Evolutionary conservation across 805 yeast species (phyloP).

Genomic region (Lachancea kluyveri): DNA sequence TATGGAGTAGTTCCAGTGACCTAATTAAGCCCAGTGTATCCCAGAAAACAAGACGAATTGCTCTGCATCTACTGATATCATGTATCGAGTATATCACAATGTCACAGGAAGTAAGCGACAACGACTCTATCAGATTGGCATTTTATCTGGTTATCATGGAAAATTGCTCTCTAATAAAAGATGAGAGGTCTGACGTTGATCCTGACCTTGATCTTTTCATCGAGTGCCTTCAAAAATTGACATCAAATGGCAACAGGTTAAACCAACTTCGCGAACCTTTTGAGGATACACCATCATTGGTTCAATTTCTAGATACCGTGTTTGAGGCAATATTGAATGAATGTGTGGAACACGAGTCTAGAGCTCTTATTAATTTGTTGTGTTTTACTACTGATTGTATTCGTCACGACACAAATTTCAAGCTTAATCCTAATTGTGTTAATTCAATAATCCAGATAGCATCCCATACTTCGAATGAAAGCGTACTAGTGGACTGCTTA

Average conservation of each 20-base stretch:
- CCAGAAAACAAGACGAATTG: slow-evolving; percentile 38
- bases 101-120: too few species aligned
- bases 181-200: slow-evolving; percentile 27
- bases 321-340: not conserved
- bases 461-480: slow-evolving; percentile 35
- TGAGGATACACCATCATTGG: slow-evolving; percentile 1
- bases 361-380: too few species aligned
- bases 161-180: slow-evolving; percentile 32
- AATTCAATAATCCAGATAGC: slow-evolving; percentile 2
- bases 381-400: slow-evolving; percentile 2
- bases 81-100: slow-evolving; percentile 3
- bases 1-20: slow-evolving; percentile 66
- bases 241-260: slow-evolving; percentile 1
- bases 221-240: slow-evolving; percentile 33
- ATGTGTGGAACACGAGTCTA: too few species aligned
- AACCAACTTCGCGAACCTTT: not conserved
- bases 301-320: slow-evolving; percentile 3
- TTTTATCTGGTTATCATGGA: slow-evolving; percentile 55
- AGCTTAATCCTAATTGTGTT: not conserved
- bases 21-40: slow-evolving; percentile 37
- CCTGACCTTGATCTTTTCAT: slow-evolving; percentile 48
- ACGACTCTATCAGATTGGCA: slow-evolving; percentile 43
- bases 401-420: not conserved
- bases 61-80: slow-evolving; percentile 16
- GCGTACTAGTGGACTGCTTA: slow-evolving; percentile 32